Evolutionary conservation across 2,329 filamentous ascomycete species (phyloP).

Genomic region (Mycosphaerella arachidis): DNA sequence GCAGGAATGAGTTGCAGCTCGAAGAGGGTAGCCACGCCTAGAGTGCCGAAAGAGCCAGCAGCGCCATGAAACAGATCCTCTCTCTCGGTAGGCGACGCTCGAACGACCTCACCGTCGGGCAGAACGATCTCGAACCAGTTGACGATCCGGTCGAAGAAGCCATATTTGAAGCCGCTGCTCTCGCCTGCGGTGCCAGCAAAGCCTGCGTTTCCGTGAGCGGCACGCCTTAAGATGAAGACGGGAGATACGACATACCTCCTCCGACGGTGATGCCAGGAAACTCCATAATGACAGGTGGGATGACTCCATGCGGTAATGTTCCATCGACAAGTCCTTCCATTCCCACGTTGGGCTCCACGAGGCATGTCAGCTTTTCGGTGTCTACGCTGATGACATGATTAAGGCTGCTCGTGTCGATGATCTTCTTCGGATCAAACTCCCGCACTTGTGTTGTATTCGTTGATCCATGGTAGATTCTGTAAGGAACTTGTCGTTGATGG

Average conservation of each 20-base stretch:
- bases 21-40: slow-evolving; percentile 61
- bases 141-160: slow-evolving; percentile 62
- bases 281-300: slow-evolving; percentile 66
- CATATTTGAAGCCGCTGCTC: slow-evolving; percentile 61
- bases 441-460: slow-evolving; percentile 47
- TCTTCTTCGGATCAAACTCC: slow-evolving; percentile 37
- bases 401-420: slow-evolving; percentile 47
- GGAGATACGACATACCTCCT: neutral
- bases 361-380: slow-evolving; percentile 38
- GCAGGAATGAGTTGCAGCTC: slow-evolving; percentile 46
- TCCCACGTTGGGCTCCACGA: slow-evolving; percentile 65
- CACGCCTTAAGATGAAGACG: neutral
- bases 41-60: slow-evolving; percentile 61
- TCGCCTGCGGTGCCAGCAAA: slow-evolving; percentile 65
- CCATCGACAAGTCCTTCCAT: slow-evolving; percentile 62
- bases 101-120: slow-evolving; percentile 48
- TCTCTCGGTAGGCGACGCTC: slow-evolving; percentile 44
- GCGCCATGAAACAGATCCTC: slow-evolving; percentile 61
- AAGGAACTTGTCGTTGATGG: slow-evolving; percentile 44
- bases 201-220: slow-evolving; percentile 32
- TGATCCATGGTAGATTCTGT: slow-evolving; percentile 55
- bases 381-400: slow-evolving; percentile 46
- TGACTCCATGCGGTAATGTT: slow-evolving; percentile 51
- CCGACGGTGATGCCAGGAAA: slow-evolving; percentile 55
- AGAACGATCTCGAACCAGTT: slow-evolving; percentile 61